Percentiles rank a stretch among this genome's conserved stretches.
Conservation (phyloP, 495 filamentous ascomycete genomes). For the Hyaloscypha variabilis region DNA sequence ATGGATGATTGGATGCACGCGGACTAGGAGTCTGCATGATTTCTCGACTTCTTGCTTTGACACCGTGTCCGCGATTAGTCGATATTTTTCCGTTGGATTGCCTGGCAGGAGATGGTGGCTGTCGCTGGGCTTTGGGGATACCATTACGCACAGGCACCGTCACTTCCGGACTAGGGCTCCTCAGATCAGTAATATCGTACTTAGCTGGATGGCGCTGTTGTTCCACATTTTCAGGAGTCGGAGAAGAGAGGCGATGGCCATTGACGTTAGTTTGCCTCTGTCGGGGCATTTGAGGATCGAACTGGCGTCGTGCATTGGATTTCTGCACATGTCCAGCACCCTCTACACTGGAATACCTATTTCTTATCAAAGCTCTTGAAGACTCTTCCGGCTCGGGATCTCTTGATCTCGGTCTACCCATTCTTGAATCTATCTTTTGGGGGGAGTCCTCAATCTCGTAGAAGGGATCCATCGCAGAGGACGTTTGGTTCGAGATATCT, state of each 20-base stretch:
- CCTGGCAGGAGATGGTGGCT: background rate
- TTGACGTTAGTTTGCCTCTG: background rate
- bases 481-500: background rate
- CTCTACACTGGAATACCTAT: background rate
- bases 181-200: background rate
- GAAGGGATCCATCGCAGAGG: background rate
- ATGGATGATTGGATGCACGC: background rate
- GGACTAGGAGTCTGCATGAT: background rate
- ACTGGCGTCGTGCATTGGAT: background rate
- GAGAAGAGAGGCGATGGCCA: background rate
- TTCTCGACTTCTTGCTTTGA: background rate
- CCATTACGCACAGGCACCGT: background rate
- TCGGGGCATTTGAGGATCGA: background rate
- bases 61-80: background rate
- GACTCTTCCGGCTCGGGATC: background rate
- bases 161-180: background rate
- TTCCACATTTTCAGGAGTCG: background rate
- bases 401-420: background rate
- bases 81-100: background rate
- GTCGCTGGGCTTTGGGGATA: background rate
- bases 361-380: background rate
- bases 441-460: background rate
- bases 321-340: background rate
- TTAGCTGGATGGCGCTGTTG: background rate
- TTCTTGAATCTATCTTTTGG: background rate